Evolutionary conservation across 257 asterid species (phyloP).

Genomic region (Ocimum tenuiflorum): DNA sequence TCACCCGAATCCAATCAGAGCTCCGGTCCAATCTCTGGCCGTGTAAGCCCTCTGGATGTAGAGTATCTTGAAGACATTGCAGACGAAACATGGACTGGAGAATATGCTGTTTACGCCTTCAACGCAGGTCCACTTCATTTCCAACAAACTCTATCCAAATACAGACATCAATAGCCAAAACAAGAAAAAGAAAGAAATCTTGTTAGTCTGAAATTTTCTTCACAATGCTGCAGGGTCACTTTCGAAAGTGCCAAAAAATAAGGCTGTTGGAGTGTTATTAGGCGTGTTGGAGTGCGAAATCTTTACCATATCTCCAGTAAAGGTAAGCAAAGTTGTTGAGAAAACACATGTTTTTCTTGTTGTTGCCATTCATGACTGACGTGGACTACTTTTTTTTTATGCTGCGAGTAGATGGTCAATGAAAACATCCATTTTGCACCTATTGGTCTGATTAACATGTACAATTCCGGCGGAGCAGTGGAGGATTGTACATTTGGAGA

Average conservation of each 20-base stretch:
- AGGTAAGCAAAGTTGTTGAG: slow-evolving; percentile 22
- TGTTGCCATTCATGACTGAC: not conserved
- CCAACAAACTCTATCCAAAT: not conserved
- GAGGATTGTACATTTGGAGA: slow-evolving; percentile 28
- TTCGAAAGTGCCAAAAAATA: slow-evolving; percentile 27
- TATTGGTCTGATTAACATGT: slow-evolving; percentile 46
- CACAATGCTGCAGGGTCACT: slow-evolving; percentile 32
- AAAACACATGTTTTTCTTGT: not conserved
- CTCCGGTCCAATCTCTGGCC: slow-evolving; percentile 23
- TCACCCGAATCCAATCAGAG: slow-evolving; percentile 10
- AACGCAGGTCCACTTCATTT: slow-evolving; percentile 31
- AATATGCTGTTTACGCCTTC: slow-evolving; percentile 42
- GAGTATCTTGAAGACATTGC: slow-evolving; percentile 45
- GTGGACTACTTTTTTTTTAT: not conserved
- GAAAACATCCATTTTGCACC: slow-evolving; percentile 40
- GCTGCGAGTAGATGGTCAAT: slow-evolving; percentile 8
- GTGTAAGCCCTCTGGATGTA: slow-evolving; percentile 41
- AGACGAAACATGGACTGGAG: slow-evolving; percentile 42
- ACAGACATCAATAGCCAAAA: not conserved
- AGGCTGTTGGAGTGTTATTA: slow-evolving; percentile 31
- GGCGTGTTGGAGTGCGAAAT: slow-evolving; percentile 40
- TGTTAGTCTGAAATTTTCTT: not conserved
- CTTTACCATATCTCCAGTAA: slow-evolving; percentile 48
- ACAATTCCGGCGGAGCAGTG: slow-evolving; percentile 53
- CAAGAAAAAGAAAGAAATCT: not conserved